phyloP scores from a whole-genome alignment of 1,139 yeast genomes.

The Yamadazyma dushanensis region DNA sequence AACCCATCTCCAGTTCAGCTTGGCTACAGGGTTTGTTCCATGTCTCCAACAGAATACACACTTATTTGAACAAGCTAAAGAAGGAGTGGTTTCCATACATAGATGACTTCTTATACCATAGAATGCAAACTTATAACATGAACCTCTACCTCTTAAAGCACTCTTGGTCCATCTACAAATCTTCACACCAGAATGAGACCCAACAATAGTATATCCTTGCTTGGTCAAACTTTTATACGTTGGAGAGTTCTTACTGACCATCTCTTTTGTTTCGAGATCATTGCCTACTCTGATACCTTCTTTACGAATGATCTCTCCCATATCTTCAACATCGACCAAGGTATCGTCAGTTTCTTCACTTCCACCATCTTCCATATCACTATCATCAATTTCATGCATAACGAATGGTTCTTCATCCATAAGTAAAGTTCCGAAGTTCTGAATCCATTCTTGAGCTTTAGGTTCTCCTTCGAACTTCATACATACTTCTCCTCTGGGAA shows the following conservation, averaged over 20 bases:
- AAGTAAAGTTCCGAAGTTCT: conserved; percentile 57
- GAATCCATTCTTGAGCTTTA: conserved; percentile 66
- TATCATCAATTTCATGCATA: conserved; percentile 29
- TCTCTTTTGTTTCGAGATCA: conserved; percentile 56
- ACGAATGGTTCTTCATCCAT: conserved; percentile 67
- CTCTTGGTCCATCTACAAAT: conserved; percentile 97
- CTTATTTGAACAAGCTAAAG: conserved; percentile 89
- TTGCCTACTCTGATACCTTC: conserved; percentile 21
- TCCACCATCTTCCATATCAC: conserved; percentile 36
- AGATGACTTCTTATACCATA: conserved; percentile 88
- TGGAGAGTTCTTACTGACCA: conserved; percentile 91
- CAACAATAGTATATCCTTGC: conserved; percentile 91
- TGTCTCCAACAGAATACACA: conserved; percentile 98
- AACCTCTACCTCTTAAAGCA: conserved; percentile 90
- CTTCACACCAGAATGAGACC: conserved; percentile 93
- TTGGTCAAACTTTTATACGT: conserved; percentile 85
- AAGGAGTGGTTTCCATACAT: conserved; percentile 96
- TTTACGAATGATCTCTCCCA: conserved; percentile 61
- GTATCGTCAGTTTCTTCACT: conserved; percentile 46
- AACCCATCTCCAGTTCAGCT: conserved; percentile 92
- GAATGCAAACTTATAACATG: conserved; percentile 89
- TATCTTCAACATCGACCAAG: conserved; percentile 81
- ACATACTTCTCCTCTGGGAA: conserved; percentile 85
- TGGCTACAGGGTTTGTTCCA: conserved; percentile 96
- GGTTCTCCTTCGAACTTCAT: conserved; percentile 69